Evolutionary conservation across 345 rosid species (phyloP), one percentile per base, ranked within the genome.

Genomic region (Excoecaria agallocha): DNA sequence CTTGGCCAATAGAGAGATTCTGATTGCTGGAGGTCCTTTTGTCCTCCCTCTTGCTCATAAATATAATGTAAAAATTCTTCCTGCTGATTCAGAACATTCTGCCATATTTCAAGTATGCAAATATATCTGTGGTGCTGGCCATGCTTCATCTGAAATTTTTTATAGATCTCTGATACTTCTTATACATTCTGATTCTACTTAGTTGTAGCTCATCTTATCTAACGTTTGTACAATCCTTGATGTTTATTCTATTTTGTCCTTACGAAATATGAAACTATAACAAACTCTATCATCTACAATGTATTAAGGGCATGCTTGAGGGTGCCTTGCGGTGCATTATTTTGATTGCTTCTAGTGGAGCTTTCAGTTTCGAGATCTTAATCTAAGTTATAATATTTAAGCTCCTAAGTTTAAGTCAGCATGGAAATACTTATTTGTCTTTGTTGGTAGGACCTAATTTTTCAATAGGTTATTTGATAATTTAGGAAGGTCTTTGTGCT

Each of bases 291-390:
- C 75, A 66, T 80, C 78, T 82, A 61, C 92, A 93, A 97, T 95
- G 99, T 83, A 91, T 95, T 74, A 98, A 95, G 77, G 98, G 99
- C 78, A 84, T 93, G 71, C 90, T 93, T 1, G 97, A 91, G 71
- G 97, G 92, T 66, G 97, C 96, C 73, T 85, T 95, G 45, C 83
- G 97, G 64, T 87, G 84, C 49, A 90, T 93, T 72, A 93, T 95
- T 79, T 88, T 95, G 72, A 95, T 98, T 50, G 97, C 98, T 43
- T 95, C 99, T 73, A 98, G 99, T 76, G 99, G 99, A 68, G 89
- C 98, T 76, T 95, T 93, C 92, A 93, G 97, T 98, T 95, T 72
- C 69, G 88, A 69, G 71, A 57, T 74, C 41, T 64, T 68, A 61
- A 59, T 73, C 71, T 74, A 58, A 75, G 72, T 71, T 77, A 43